phyloP scores from a whole-genome alignment of 352 stramenopile genomes.

The Phytophthora boehmeriae region DNA sequence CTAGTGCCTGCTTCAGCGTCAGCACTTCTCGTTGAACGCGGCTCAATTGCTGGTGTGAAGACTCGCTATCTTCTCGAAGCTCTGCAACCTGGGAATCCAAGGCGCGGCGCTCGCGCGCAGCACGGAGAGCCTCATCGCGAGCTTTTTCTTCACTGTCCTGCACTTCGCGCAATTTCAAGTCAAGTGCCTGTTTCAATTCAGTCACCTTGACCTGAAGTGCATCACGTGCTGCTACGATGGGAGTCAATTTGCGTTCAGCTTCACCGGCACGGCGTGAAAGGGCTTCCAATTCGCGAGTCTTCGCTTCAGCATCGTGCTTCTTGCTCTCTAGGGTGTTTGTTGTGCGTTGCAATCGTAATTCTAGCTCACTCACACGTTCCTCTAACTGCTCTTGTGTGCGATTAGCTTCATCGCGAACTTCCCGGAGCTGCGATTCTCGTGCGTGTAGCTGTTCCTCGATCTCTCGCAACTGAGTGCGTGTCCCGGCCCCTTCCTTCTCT shows the following conservation, averaged over 20 bases:
- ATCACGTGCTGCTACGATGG: constrained; percentile 56
- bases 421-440: constrained; percentile 28
- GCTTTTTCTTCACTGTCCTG: constrained; percentile 59
- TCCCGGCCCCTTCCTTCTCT: constrained; percentile 37
- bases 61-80: constrained; percentile 63
- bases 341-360: constrained; percentile 26
- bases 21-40: constrained; percentile 57
- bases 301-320: constrained; percentile 62
- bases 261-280: constrained; percentile 52
- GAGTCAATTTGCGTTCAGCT: constrained; percentile 64
- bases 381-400: constrained; percentile 27
- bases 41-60: constrained; percentile 40
- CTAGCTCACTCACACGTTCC: constrained; percentile 25
- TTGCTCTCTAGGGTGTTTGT: constrained; percentile 54
- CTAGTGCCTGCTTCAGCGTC: constrained; percentile 51
- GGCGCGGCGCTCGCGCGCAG: constrained; percentile 63
- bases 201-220: constrained; percentile 52
- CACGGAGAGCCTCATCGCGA: constrained; percentile 51
- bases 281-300: constrained; percentile 58
- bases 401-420: constrained; percentile 26
- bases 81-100: constrained; percentile 51
- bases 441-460: constrained; percentile 55
- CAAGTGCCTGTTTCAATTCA: constrained; percentile 66
- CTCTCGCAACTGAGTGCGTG: constrained; percentile 42
- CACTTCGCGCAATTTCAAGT: constrained; percentile 48